These are phyloP conservation scores for Mixia osmundae DNA, from an alignment of 1,284 basidiomycete species.

Conservation along the genomic window DNA sequence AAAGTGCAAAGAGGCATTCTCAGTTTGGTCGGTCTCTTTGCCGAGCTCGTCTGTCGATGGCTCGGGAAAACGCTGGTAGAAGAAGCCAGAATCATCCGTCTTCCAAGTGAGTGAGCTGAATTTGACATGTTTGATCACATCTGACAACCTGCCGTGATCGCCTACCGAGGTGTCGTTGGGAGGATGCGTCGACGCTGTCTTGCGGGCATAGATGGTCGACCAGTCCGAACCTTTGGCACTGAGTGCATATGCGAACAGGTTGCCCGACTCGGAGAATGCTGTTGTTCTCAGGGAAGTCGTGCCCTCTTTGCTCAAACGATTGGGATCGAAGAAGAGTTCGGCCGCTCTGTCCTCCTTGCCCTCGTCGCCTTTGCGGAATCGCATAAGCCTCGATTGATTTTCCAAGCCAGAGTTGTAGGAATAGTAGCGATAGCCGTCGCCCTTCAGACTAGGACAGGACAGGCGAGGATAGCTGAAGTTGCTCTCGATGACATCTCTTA, in stretches of 20 bases:
- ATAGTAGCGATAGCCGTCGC: constrained; percentile 43
- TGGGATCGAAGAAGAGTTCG: constrained; percentile 56
- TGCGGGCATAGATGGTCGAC: constrained; percentile 29
- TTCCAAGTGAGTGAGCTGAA: constrained; percentile 48
- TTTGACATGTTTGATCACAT: constrained; percentile 49
- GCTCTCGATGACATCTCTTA: constrained; percentile 36
- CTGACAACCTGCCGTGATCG: constrained; percentile 33
- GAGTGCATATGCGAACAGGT: constrained; percentile 39
- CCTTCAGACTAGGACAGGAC: constrained; percentile 30
- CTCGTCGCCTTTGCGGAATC: constrained; percentile 33
- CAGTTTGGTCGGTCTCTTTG: constrained; percentile 38
- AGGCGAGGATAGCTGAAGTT: constrained; percentile 43
- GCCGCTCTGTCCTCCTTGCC: constrained; percentile 27
- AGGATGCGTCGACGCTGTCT: constrained; percentile 32
- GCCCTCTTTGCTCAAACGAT: constrained; percentile 46
- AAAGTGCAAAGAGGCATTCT: constrained; percentile 46
- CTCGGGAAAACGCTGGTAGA: constrained; percentile 34
- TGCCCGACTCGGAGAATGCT: constrained; percentile 40
- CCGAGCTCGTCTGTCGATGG: constrained; percentile 29
- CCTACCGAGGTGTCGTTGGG: constrained; percentile 27
- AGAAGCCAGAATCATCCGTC: constrained; percentile 51
- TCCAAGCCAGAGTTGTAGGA: constrained; percentile 16
- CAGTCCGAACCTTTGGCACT: constrained; percentile 43
- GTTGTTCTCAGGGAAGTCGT: constrained; percentile 37
- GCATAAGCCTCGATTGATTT: constrained; percentile 33